Conservation (phyloP, 208 protist genomes). For the Trypanosoma boissoni region DNA sequence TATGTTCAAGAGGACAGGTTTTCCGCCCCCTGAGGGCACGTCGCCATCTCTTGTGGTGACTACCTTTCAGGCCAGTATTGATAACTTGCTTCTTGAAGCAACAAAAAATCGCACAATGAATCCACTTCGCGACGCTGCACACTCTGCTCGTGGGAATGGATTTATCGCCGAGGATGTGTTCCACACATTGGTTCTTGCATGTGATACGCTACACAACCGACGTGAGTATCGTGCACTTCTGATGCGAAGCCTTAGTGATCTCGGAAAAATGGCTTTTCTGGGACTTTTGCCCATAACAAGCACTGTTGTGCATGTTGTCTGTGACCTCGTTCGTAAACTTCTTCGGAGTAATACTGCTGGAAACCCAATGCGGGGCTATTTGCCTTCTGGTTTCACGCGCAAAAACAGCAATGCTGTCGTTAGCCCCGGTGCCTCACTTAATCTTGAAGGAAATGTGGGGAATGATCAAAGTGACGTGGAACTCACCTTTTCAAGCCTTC, state of each 20-base stretch:
- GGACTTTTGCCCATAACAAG: slow-evolving; percentile 48
- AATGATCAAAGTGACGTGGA: neutral
- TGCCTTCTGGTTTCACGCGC: neutral
- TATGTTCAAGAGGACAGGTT: neutral
- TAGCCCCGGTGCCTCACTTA: neutral
- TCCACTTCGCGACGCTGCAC: slow-evolving; percentile 52
- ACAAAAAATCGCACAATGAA: slow-evolving; percentile 42
- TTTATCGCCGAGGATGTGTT: slow-evolving; percentile 47
- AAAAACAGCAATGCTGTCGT: neutral
- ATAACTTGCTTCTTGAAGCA: slow-evolving; percentile 45
- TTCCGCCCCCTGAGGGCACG: neutral
- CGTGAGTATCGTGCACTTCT: slow-evolving; percentile 34
- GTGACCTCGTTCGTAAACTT: slow-evolving; percentile 42
- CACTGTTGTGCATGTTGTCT: slow-evolving; percentile 37
- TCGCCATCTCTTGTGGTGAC: slow-evolving; percentile 13
- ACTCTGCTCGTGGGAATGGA: slow-evolving; percentile 37
- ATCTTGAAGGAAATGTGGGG: neutral
- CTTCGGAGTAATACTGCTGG: neutral
- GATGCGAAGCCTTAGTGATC: slow-evolving; percentile 58
- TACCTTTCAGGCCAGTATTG: slow-evolving; percentile 48
- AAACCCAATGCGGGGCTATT: too few relatives aligned
- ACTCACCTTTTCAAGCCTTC: neutral
- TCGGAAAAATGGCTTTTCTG: slow-evolving; percentile 68
- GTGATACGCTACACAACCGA: slow-evolving; percentile 28
- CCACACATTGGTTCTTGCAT: slow-evolving; percentile 57